Percentiles rank a stretch among this genome's conserved stretches.
These are phyloP conservation scores for Paramecium octaurelia DNA, from an alignment of 73 alveolate genomes.

Conservation along the genomic window DNA sequence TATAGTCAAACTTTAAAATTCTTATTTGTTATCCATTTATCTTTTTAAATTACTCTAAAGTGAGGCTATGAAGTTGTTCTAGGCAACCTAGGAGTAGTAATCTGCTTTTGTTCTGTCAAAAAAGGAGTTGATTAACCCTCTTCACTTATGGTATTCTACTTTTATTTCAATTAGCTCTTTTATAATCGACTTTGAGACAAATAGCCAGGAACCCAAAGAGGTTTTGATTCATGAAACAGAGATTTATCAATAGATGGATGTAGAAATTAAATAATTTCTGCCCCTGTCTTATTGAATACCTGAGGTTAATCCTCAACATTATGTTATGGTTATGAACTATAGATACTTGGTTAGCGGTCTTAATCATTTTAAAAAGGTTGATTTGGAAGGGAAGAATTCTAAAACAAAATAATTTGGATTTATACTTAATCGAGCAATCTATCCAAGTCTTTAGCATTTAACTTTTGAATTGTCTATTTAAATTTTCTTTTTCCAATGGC, in stretches of 20 bases:
- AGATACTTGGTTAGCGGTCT: background rate
- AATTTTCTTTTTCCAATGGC: slow-evolving; percentile 47
- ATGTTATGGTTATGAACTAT: background rate
- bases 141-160: background rate
- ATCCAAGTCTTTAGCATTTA: background rate
- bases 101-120: background rate
- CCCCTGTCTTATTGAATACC: background rate
- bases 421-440: background rate
- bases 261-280: background rate
- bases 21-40: slow-evolving; percentile 6
- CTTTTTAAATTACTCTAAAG: background rate
- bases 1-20: slow-evolving; percentile 29
- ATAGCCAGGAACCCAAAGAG: slow-evolving; percentile 46
- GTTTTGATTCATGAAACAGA: background rate
- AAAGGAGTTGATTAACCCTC: background rate
- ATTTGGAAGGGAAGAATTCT: background rate
- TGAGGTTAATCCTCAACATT: background rate
- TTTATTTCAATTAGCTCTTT: background rate
- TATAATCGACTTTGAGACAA: background rate
- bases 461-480: background rate
- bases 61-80: background rate
- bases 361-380: background rate
- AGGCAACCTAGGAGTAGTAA: background rate
- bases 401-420: background rate
- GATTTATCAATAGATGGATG: slow-evolving; percentile 50